A percentile compares a stretch with the other conserved stretches of the same genome.
These are phyloP conservation scores for Salix brachista DNA, from an alignment of 345 rosid species.

Conservation along the genomic window DNA sequence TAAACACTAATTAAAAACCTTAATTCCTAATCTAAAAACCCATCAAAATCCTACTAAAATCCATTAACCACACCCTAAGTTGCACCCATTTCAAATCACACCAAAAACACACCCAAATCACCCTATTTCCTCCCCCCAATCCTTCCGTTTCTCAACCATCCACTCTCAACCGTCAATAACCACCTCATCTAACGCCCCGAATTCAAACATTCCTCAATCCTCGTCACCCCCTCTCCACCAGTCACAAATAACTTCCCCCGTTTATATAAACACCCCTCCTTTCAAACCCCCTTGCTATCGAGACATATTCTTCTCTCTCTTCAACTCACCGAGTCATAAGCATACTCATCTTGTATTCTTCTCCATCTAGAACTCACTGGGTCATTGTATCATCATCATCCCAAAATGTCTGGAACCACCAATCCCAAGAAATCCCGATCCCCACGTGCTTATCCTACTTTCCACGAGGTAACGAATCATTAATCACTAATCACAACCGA, in stretches of 20 bases:
- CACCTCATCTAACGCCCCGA: conserved; percentile 10
- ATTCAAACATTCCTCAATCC: conserved; percentile 25
- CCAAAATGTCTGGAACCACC: neutral
- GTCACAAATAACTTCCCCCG: conserved; percentile 17
- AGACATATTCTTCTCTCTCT: too few species aligned
- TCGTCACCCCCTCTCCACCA: conserved; percentile 17
- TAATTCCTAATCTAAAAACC: neutral
- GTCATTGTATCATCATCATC: neutral
- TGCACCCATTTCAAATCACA: neutral
- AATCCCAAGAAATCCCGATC: conserved; percentile 11
- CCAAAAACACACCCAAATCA: neutral
- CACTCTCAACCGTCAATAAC: conserved; percentile 19
- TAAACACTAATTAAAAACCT: conserved; percentile 9
- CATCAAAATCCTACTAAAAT: conserved; percentile 6
- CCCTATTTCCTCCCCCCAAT: neutral
- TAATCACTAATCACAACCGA: neutral
- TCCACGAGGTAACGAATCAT: conserved; percentile 2
- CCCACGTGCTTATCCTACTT: conserved; percentile 21
- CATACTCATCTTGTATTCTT: too few species aligned
- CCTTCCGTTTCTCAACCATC: neutral
- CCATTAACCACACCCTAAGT: neutral
- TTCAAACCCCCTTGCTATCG: too few species aligned
- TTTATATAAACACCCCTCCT: conserved; percentile 12
- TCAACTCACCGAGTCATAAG: too few species aligned
- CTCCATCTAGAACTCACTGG: neutral